Conservation (phyloP, 2,329 filamentous ascomycete species). For the Simplicillium aogashimaense region DNA sequence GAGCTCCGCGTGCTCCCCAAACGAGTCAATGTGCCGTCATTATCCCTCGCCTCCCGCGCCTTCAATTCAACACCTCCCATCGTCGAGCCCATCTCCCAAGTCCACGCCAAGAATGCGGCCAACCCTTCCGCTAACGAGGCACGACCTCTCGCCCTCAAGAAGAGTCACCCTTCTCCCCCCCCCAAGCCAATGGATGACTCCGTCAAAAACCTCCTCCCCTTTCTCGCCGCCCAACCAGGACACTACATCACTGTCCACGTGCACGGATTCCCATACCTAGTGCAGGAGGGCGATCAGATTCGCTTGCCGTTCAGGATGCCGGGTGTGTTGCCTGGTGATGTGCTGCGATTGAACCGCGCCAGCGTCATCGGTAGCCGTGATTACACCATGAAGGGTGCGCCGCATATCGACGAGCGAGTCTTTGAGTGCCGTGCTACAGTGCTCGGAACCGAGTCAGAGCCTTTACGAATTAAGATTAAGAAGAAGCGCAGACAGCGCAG, state of each 20-base stretch:
- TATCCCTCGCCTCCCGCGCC: slow-evolving; percentile 37
- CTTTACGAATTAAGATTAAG: slow-evolving; percentile 68
- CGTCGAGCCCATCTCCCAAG: slow-evolving; percentile 28
- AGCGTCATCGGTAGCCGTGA: slow-evolving; percentile 76
- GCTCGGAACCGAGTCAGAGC: slow-evolving; percentile 73
- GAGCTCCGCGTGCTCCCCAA: slow-evolving; percentile 42
- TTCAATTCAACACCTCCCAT: slow-evolving; percentile 42
- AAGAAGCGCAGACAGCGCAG: slow-evolving; percentile 69
- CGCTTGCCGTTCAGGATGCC: slow-evolving; percentile 75
- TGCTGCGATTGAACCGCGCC: slow-evolving; percentile 80
- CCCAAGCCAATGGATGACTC: slow-evolving; percentile 39
- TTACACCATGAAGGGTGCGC: slow-evolving; percentile 73
- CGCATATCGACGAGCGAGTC: slow-evolving; percentile 74
- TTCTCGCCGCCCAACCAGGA: slow-evolving; percentile 60
- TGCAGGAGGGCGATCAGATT: slow-evolving; percentile 65
- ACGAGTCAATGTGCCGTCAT: slow-evolving; percentile 27
- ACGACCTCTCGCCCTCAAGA: slow-evolving; percentile 27
- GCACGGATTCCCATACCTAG: slow-evolving; percentile 69
- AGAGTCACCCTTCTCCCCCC: slow-evolving; percentile 24
- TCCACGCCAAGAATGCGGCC: slow-evolving; percentile 24
- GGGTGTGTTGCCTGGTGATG: slow-evolving; percentile 67
- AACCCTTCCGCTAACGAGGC: slow-evolving; percentile 22
- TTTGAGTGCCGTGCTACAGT: slow-evolving; percentile 83
- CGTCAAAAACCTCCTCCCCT: slow-evolving; percentile 53
- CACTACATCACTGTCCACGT: slow-evolving; percentile 77